Percentiles rank a stretch among this genome's conserved stretches.
Evolutionary conservation across 805 yeast genomes (phyloP).

Genomic region (Cyberlindnera mycetangii): DNA sequence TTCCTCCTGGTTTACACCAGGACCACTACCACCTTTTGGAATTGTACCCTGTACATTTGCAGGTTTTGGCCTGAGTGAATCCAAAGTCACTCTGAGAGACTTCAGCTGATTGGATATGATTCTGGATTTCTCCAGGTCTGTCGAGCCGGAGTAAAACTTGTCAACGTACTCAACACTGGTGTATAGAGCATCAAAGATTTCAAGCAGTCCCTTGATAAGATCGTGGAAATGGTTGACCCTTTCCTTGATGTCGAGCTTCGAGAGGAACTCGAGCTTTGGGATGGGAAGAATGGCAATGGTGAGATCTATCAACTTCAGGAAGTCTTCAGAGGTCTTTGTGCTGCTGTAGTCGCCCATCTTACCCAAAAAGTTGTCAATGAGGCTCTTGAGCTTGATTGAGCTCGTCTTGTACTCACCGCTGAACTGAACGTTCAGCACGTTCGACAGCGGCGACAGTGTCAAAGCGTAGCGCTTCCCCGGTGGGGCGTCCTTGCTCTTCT

Average conservation of each 20-base stretch:
- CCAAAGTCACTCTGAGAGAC: constrained; percentile 47
- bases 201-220: constrained; percentile 35
- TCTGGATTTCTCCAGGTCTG: constrained; percentile 49
- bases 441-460: constrained; percentile 57
- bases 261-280: constrained; percentile 40
- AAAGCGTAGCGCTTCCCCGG: constrained; percentile 33
- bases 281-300: constrained; percentile 51
- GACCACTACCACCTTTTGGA: constrained; percentile 1
- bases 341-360: constrained; percentile 24
- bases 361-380: constrained; percentile 29
- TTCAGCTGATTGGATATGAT: constrained; percentile 55
- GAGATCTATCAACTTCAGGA: constrained; percentile 40
- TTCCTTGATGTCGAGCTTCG: constrained; percentile 31
- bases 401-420: constrained; percentile 46
- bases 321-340: constrained; percentile 21
- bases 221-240: constrained; percentile 33
- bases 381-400: constrained; percentile 38
- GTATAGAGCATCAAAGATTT: constrained; percentile 38
- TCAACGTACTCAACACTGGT: constrained; percentile 35
- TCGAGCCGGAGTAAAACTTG: constrained; percentile 47
- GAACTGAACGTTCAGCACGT: constrained; percentile 54
- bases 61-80: constrained; percentile 37
- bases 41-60: constrained; percentile 2
- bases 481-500: constrained; percentile 17
- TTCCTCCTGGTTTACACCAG: constrained; percentile 12